phyloP scores from a whole-genome alignment of 805 yeast species.

The baker's yeast (Saccharomyces cerevisiae) region DNA sequence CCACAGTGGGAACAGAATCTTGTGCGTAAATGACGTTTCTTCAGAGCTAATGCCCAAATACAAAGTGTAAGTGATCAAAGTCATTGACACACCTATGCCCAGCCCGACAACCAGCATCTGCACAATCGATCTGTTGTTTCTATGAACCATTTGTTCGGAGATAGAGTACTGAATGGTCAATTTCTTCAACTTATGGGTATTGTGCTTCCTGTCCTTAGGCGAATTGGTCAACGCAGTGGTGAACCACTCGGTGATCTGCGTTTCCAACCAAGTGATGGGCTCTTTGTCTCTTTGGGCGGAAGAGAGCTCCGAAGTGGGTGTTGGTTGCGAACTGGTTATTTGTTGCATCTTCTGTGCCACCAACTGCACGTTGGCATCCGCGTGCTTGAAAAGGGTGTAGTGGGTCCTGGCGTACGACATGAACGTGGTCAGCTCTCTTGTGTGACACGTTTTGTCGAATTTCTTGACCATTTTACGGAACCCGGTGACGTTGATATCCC shows the following conservation, averaged over 20 bases:
- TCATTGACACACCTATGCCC: conserved; percentile 60
- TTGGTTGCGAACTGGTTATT: conserved; percentile 10
- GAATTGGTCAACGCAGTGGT: conserved; percentile 26
- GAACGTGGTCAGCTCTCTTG: conserved; percentile 20
- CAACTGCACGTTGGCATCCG: conserved; percentile 18
- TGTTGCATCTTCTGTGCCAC: conserved; percentile 22
- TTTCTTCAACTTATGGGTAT: conserved; percentile 23
- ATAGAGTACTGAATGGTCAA: conserved; percentile 25
- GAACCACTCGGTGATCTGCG: conserved; percentile 34
- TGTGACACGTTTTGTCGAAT: conserved; percentile 55
- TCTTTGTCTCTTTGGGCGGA: conserved; percentile 20
- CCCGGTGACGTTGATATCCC: conserved; percentile 76
- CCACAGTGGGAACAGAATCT: conserved; percentile 74
- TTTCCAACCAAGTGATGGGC: conserved; percentile 27
- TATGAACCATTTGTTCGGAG: conserved; percentile 29
- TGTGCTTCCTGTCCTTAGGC: conserved; percentile 19
- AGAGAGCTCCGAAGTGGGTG: conserved; percentile 8
- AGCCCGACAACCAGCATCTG: conserved; percentile 57
- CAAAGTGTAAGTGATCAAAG: conserved; percentile 56
- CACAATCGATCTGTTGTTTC: conserved; percentile 27
- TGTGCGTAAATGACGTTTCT: conserved; percentile 36
- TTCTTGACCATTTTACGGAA: conserved; percentile 84
- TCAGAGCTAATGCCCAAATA: conserved; percentile 41
- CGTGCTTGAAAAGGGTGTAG: conserved; percentile 23
- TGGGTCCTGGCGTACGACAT: conserved; percentile 22